Conservation (phyloP, 1,139 yeast species). For the Candida pseudoviswanathii region DNA sequence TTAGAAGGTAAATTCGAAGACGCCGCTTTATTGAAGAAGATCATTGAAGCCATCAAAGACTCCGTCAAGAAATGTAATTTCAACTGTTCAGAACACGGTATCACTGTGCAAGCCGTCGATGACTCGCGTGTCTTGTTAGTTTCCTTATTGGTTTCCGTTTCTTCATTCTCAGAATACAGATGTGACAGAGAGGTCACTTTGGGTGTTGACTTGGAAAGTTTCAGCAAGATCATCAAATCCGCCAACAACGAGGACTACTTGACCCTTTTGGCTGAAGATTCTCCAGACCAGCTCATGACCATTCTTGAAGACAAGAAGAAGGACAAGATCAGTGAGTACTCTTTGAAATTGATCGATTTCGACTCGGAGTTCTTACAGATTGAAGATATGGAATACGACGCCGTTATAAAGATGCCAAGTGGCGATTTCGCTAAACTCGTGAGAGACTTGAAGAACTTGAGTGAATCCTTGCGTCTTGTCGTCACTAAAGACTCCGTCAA, state of each 20-base stretch:
- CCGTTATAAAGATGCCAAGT: constrained; percentile 86
- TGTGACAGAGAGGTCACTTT: constrained; percentile 93
- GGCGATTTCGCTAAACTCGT: constrained; percentile 86
- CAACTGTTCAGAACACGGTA: constrained; percentile 93
- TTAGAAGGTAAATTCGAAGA: constrained; percentile 96
- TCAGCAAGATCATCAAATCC: constrained; percentile 85
- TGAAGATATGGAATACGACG: constrained; percentile 91
- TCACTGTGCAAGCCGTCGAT: constrained; percentile 96
- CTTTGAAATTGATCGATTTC: constrained; percentile 91
- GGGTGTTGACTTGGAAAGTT: constrained; percentile 86
- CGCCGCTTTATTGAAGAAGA: constrained; percentile 88
- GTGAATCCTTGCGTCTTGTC: constrained; percentile 83
- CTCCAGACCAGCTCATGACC: constrained; percentile 79
- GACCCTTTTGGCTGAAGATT: constrained; percentile 89
- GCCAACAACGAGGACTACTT: constrained; percentile 90
- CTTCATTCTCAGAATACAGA: constrained; percentile 91
- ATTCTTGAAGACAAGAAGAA: constrained; percentile 88
- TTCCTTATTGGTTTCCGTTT: constrained; percentile 82
- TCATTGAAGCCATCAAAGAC: constrained; percentile 90
- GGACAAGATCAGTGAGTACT: constrained; percentile 91
- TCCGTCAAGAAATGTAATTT: constrained; percentile 93
- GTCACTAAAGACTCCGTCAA: constrained; percentile 93
- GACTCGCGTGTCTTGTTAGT: constrained; percentile 95
- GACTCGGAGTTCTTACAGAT: constrained; percentile 93
- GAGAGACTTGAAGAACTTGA: constrained; percentile 81